These are phyloP conservation scores for Aphanomyces stellatus DNA, from an alignment of 352 stramenopile genomes.

Conservation along the genomic window DNA sequence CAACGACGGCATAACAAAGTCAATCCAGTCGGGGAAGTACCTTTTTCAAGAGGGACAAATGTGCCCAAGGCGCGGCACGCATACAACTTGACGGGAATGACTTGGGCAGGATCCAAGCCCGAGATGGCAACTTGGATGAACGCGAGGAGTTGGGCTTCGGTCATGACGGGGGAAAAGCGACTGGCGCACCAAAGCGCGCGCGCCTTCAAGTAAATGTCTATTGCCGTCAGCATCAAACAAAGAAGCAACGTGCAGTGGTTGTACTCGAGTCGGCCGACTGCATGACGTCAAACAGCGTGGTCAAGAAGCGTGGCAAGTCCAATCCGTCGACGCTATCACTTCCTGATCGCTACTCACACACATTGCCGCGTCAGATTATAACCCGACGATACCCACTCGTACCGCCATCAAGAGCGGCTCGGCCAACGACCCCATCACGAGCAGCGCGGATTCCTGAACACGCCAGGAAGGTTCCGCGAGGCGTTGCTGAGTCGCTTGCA, in stretches of 20 bases:
- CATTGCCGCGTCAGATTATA: too few species aligned
- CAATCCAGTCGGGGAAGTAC: conserved; percentile 19
- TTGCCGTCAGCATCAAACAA: too few species aligned
- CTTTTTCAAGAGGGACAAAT: conserved; percentile 51
- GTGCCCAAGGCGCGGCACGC: conserved; percentile 64
- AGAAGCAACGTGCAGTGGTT: background rate
- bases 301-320: conserved; percentile 51
- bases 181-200: conserved; percentile 76
- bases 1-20: background rate
- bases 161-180: conserved; percentile 60
- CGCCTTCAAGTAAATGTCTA: conserved; percentile 69
- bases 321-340: conserved; percentile 13
- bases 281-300: conserved; percentile 74
- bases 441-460: conserved; percentile 60
- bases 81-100: conserved; percentile 71
- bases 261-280: conserved; percentile 26
- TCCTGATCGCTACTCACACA: background rate
- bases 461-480: conserved; percentile 46
- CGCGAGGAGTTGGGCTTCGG: conserved; percentile 50
- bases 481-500: conserved; percentile 56
- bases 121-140: conserved; percentile 70
- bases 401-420: conserved; percentile 46
- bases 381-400: too few species aligned
- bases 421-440: conserved; percentile 61
- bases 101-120: conserved; percentile 52